phyloP scores from a whole-genome alignment of 2,329 filamentous ascomycete genomes.

The Fusarium liriodendri region DNA sequence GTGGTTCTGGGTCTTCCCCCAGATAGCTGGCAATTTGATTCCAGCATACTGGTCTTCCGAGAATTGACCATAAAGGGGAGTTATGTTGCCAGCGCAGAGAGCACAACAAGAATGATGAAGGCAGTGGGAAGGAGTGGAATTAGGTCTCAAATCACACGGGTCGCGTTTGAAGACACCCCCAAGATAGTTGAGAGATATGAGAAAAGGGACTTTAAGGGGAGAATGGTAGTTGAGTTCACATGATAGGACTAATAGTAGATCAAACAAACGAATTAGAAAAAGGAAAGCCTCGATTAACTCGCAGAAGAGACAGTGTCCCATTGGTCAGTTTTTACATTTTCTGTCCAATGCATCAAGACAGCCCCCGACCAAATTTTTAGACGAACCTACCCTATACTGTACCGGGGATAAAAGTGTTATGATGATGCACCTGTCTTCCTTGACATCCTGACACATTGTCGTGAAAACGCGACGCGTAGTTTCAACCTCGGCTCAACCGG shows the following conservation, averaged over 20 bases:
- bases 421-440: not conserved
- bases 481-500: not conserved
- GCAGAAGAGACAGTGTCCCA: not conserved
- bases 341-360: not conserved
- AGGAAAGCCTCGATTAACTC: not conserved
- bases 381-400: not conserved
- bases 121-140: slow-evolving; percentile 41
- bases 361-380: not conserved
- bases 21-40: slow-evolving; percentile 48
- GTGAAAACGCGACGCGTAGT: not conserved
- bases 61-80: slow-evolving; percentile 47
- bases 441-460: not conserved
- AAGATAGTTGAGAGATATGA: slow-evolving; percentile 43
- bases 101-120: slow-evolving; percentile 47
- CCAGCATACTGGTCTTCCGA: slow-evolving; percentile 43
- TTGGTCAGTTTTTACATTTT: not conserved
- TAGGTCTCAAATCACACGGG: slow-evolving; percentile 42
- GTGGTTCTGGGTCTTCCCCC: slow-evolving; percentile 47
- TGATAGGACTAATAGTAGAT: not conserved
- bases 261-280: not conserved
- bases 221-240: slow-evolving; percentile 45
- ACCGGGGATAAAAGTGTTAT: not conserved
- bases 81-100: slow-evolving; percentile 46
- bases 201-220: slow-evolving; percentile 43
- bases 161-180: slow-evolving; percentile 44